Base-by-base conservation (phyloP, 345 rosid genomes). In the Brassica nigra region DNA sequence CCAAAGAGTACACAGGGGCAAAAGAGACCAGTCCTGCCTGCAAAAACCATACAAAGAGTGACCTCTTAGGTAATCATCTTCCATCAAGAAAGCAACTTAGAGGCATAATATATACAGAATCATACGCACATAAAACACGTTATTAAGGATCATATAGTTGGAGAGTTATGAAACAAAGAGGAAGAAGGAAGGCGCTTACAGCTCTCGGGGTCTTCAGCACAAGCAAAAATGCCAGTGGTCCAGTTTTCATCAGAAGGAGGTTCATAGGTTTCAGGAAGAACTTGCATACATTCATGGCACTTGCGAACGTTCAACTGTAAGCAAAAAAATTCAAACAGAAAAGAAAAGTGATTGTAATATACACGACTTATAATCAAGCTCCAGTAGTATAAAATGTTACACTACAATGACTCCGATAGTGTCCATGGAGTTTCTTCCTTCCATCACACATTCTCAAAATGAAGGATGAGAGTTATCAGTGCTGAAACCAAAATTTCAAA, bases 181-280 rank as follows among this genome's bases (percentile, higher is more conserved):
- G 18, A 18, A 18, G 37, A 20, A 69, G 20, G 23, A 15, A 54
- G 20, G 59, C 4, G 1, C 90, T 86, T 85, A 92, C 99, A 95
- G 83, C 92, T 92, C 20, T 91, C 91, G 1, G 79, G 42, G 85
- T 95, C 99, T 71, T 91, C 87, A 55, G 73, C 80, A 70, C 97
- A 95, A 28, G 84, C 90, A 34, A 74, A 92, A 61, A 95, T 87
- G 30, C 95, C 97, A 4, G 97, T 90, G 0, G 95, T 88, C 99
- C 97, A 92, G 62, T 91, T 91, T 85, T 95, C 97, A 83, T 94
- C 94, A 37, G 93, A 89, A 27, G 97, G 99, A 4, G 97, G 97
- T 80, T 95, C 92, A 29, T 89, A 91, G 75, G 83, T 86, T 76
- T 91, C 97, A 0, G 99, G 97, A 36, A 92, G 74, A 37, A 84